Base-by-base conservation (phyloP, 768 basidiomycete species). In the Hirschioporus abietinus region DNA sequence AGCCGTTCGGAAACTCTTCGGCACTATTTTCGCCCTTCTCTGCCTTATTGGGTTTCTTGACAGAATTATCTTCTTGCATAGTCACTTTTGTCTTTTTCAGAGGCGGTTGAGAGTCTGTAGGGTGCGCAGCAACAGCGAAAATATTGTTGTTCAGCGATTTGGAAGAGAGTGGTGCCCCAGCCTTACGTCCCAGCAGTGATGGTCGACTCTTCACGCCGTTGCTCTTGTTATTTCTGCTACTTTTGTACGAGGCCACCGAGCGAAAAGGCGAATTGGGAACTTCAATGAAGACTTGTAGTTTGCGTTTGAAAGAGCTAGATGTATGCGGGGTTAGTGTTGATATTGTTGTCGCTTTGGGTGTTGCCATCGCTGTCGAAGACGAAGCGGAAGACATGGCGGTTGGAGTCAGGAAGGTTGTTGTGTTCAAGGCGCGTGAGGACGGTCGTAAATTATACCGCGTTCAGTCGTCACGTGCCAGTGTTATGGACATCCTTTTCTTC, bases 231-330 rank as follows among this genome's bases (percentile, higher is more conserved):
- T 10, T 15, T 52, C 20, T 3, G 42, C 20, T 52, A 20, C 42
- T 52, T 20, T 52, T 52, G 12, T 52, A 52, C 20, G 42, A 52
- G 12, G 42, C 42, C 20, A 10, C 5, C 20, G 42, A 52, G 20
- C 20, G 42, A 52, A 52, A 52, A 52, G 42, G 42, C 20, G 42
- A 52, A 15, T 52, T 3, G 15, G 42, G 42, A 20, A 52, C 42
- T 20, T 52, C 42, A 20, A 52, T 52, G 42, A 52, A 52, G 12
- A 52, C 42, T 52, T 52, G 42, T 3, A 80, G 70, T 72, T 83
- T 88, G 66, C 88, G 83, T 72, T 90, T 89, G 64, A 74, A 74
- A 17, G 77, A 70, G 1, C 75, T 66, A 59, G 78, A 72, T 58
- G 75, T 68, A 34, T 72, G 60, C 58, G 35, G 69, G 72, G 76